Conservation (phyloP, 164 flowering plant genomes). For the Vitis riparia region DNA sequence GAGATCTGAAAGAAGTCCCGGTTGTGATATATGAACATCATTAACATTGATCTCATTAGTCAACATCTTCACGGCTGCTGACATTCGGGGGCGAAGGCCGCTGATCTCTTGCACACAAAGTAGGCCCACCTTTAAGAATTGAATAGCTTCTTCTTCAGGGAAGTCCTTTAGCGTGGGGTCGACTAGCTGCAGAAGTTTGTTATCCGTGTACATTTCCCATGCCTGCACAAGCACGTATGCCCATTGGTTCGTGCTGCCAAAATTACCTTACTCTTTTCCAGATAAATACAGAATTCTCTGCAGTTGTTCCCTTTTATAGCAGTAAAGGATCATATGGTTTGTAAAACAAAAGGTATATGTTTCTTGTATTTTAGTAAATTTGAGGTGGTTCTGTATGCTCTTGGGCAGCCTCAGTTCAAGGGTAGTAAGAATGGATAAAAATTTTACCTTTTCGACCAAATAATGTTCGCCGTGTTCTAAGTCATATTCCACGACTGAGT, state of each 20-base stretch:
- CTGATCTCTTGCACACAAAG: slow-evolving; percentile 67
- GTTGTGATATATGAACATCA: slow-evolving; percentile 34
- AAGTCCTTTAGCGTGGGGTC: slow-evolving; percentile 49
- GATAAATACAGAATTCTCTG: no score
- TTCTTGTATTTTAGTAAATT: no score
- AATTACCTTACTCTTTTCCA: no score
- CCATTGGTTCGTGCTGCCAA: no score
- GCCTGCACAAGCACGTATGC: slow-evolving; percentile 43
- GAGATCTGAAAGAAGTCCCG: slow-evolving; percentile 48
- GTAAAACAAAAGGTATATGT: no score
- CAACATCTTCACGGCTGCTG: slow-evolving; percentile 49
- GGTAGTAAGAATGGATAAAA: no score
- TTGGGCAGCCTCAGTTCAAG: no score
- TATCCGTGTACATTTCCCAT: slow-evolving; percentile 49
- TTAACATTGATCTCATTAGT: slow-evolving; percentile 21
- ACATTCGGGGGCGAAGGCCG: slow-evolving; percentile 53
- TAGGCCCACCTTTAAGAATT: slow-evolving; percentile 57
- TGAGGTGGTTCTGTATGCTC: no score
- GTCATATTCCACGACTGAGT: slow-evolving; percentile 38
- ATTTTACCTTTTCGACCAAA: slow-evolving; percentile 54
- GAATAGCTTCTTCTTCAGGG: slow-evolving; percentile 44
- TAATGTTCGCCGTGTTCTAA: slow-evolving; percentile 45
- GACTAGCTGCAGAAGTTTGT: slow-evolving; percentile 31
- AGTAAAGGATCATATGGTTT: no score
- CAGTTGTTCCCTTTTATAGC: no score